phyloP scores from a whole-genome alignment of 192 early-diverging fungal genomes.

The Podila verticillata region DNA sequence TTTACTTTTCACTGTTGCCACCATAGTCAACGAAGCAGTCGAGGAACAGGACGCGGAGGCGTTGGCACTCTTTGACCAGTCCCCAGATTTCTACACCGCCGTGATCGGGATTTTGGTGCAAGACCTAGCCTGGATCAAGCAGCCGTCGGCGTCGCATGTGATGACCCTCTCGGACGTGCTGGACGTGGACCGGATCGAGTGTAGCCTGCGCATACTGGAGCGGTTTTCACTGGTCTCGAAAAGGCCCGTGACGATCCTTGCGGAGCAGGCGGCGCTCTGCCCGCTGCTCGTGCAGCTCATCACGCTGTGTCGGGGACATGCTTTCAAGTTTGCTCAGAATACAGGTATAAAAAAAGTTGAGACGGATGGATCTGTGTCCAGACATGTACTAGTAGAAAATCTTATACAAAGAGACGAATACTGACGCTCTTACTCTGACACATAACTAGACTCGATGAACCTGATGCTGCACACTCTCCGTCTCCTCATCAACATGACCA shows the following conservation, averaged over 20 bases:
- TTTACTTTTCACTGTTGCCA: conserved; percentile 9
- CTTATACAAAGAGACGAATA: neutral
- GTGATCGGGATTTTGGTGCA: conserved; percentile 27
- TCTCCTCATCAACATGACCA: conserved; percentile 38
- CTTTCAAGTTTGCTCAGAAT: conserved; percentile 35
- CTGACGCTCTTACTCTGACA: neutral
- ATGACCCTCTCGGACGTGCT: conserved; percentile 22
- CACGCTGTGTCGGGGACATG: conserved; percentile 36
- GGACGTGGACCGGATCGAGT: conserved; percentile 36
- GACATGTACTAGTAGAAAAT: neutral
- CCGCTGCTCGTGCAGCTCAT: conserved; percentile 33
- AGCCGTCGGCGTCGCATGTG: conserved; percentile 10
- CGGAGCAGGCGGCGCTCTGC: conserved; percentile 7
- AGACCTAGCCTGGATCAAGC: conserved; percentile 37
- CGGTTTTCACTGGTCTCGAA: conserved; percentile 26
- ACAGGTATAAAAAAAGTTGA: conserved; percentile 12
- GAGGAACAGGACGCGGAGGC: neutral
- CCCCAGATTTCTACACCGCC: conserved; percentile 6
- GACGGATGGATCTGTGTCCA: neutral
- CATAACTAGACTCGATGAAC: conserved; percentile 28
- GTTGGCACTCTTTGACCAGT: conserved; percentile 11
- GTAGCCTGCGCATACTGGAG: conserved; percentile 42
- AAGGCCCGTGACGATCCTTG: conserved; percentile 1
- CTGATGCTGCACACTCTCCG: conserved; percentile 33
- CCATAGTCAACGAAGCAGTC: conserved; percentile 12